Evolutionary conservation across 2,329 filamentous ascomycete genomes (phyloP).

Genomic region (Xylaria sp.): DNA sequence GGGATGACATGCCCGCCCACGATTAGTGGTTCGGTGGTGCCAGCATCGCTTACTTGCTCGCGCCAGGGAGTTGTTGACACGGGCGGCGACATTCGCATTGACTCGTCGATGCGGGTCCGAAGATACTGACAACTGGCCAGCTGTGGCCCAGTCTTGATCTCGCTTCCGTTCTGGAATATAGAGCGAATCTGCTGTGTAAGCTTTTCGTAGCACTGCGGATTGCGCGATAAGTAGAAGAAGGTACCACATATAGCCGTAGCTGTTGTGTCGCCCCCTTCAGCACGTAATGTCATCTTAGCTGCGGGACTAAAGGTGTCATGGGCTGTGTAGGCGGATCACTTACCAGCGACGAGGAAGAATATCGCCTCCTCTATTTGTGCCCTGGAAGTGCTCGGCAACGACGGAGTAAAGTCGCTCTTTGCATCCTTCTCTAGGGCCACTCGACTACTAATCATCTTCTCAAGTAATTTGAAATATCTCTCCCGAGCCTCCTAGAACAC

Average conservation of each 20-base stretch:
- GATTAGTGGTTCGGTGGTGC: not conserved
- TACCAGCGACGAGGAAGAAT: slow-evolving; percentile 21
- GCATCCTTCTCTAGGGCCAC: slow-evolving; percentile 12
- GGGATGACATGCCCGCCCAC: slow-evolving; percentile 18
- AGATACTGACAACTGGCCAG: slow-evolving; percentile 6
- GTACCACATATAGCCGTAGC: not conserved
- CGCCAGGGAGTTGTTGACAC: slow-evolving; percentile 1
- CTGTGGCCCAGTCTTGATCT: not conserved
- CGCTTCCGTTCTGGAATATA: not conserved
- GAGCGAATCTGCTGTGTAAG: not conserved
- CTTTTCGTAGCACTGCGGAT: not conserved
- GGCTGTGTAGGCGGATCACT: not conserved
- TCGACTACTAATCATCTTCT: slow-evolving; percentile 19
- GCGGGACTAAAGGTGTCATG: too few relatives aligned
- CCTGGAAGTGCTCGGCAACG: slow-evolving; percentile 2
- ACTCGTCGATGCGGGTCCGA: slow-evolving; percentile 13
- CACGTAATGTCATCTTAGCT: not conserved
- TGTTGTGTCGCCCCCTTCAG: not conserved
- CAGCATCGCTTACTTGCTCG: not conserved
- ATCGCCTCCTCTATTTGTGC: slow-evolving; percentile 3
- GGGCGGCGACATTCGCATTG: slow-evolving; percentile 1
- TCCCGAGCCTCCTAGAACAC: too few relatives aligned
- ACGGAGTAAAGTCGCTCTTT: slow-evolving; percentile 27
- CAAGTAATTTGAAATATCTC: not conserved
- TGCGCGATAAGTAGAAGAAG: not conserved